Percentiles rank a stretch among this genome's conserved stretches.
Evolutionary conservation across 345 rosid genomes (phyloP).

Genomic region (Populus euphratica): DNA sequence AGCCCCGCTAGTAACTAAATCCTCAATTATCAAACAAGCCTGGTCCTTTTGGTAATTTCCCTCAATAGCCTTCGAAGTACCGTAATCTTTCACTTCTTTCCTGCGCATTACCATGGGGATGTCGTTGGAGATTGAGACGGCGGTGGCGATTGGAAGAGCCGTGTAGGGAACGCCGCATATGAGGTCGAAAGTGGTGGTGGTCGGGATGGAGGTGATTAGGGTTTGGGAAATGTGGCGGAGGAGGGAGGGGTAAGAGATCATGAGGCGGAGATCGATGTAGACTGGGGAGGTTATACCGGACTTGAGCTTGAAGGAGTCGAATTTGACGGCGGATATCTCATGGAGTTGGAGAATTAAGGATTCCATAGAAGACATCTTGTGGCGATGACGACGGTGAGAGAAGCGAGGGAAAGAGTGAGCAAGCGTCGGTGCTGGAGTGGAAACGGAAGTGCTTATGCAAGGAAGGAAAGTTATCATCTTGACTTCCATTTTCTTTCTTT

Average conservation of each 20-base stretch:
- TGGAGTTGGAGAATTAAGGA: slow-evolving; percentile 78
- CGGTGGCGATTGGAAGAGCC: slow-evolving; percentile 88
- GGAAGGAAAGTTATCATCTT: neutral
- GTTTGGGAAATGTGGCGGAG: slow-evolving; percentile 68
- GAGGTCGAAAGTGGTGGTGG: slow-evolving; percentile 51
- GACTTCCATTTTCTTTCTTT: neutral
- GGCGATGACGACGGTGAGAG: neutral
- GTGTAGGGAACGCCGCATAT: slow-evolving; percentile 96
- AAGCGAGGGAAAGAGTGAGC: neutral
- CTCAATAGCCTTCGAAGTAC: slow-evolving; percentile 81
- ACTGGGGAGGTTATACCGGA: slow-evolving; percentile 88
- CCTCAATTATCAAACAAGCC: slow-evolving; percentile 69
- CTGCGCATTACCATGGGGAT: slow-evolving; percentile 94
- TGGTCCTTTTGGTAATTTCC: slow-evolving; percentile 56
- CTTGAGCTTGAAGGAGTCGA: slow-evolving; percentile 84
- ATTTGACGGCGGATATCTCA: slow-evolving; percentile 87
- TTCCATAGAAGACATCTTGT: slow-evolving; percentile 48
- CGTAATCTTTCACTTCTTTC: slow-evolving; percentile 84
- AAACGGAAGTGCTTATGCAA: neutral
- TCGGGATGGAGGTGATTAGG: slow-evolving; percentile 59
- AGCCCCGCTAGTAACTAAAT: slow-evolving; percentile 83
- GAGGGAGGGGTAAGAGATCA: slow-evolving; percentile 77
- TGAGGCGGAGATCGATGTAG: slow-evolving; percentile 94
- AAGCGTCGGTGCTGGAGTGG: neutral
- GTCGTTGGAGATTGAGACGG: slow-evolving; percentile 56